Base-by-base conservation (phyloP, 1,284 basidiomycete species). In the Ceratobasidium sp. region DNA sequence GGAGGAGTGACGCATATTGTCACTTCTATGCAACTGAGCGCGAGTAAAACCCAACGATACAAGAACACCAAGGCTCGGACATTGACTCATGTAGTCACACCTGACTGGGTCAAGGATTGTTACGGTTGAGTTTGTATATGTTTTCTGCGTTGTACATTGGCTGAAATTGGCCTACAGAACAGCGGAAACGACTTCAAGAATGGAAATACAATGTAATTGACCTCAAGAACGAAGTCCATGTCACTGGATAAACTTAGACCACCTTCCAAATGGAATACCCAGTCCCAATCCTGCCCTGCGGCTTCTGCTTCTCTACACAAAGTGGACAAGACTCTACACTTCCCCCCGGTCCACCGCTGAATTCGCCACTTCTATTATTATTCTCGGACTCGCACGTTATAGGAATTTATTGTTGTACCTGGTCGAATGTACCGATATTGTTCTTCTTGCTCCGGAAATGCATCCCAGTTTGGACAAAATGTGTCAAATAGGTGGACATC, bases 81-180 rank as follows among this genome's bases (percentile, higher is more conserved):
- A 19, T 41, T 43, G 22, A 46, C 72, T 11, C 74, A 77, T 48
- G 68, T 77, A n/a, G 76, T 77, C 49, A 77, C 49, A 24, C 76
- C 76, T 29, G 75, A 74, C 24, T 77, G 76, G 76, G 22, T 77
- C 31, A 61, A 54, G 13, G 76, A 77, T 31, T 71, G 71, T 49
- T 68, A 68, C 24, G 65, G 65, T 56, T 27, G 37, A 49, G 41
- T 29, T 27, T 37, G 34, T 37, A 24, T 31, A 34, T 24, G 48
- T 14, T 66, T 37, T 37, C 19, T n/a, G 43, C 24, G 9, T 48
- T n/a, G 2, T 14, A 7, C 19, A 51, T 66, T 4, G 16, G 19
- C 51, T 68, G 37, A 68, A 68, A 54, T 51, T 0, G 7, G 11
- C 4, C 1, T 24, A 58, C 64, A 62, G 68, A 76, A 22, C 63